Percentiles rank a stretch among this genome's conserved stretches.
Evolutionary conservation across 257 asterid genomes (phyloP).

Genomic region (Eustoma russellianum): DNA sequence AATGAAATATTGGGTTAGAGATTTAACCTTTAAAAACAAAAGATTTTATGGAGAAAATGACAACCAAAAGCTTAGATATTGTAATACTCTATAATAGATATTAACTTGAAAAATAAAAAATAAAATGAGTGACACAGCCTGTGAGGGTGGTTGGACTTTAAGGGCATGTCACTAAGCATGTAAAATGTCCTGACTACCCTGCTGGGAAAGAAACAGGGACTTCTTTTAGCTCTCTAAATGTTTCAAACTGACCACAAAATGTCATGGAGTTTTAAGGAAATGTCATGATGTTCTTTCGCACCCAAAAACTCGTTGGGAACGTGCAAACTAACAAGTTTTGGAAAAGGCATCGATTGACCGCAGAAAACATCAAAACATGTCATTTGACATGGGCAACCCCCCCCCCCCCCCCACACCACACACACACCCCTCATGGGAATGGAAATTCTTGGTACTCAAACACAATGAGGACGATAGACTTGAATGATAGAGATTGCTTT

Average conservation of each 20-base stretch:
- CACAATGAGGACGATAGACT: slow-evolving; percentile 2
- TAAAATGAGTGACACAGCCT: slow-evolving; percentile 6
- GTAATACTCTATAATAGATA: too few species aligned
- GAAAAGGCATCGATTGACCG: slow-evolving; percentile 34
- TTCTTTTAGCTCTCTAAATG: slow-evolving; percentile 25
- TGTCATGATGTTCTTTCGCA: slow-evolving; percentile 57
- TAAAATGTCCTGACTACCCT: slow-evolving; percentile 12
- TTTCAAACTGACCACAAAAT: slow-evolving; percentile 27
- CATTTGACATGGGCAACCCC: slow-evolving; percentile 11
- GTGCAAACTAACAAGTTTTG: slow-evolving; percentile 67
- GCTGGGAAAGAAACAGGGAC: slow-evolving; percentile 30
- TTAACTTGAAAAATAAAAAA: too few species aligned
- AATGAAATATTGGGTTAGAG: too few species aligned
- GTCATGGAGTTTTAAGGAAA: slow-evolving; percentile 30
- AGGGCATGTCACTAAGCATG: slow-evolving; percentile 28
- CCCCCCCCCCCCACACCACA: neutral
- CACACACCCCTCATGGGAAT: neutral
- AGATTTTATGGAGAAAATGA: too few species aligned
- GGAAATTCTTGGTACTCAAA: slow-evolving; percentile 3
- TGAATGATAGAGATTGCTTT: slow-evolving; percentile 10
- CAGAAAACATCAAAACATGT: slow-evolving; percentile 19
- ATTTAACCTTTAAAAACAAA: too few species aligned
- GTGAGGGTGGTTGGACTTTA: too few species aligned
- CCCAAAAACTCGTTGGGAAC: slow-evolving; percentile 85
- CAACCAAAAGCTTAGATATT: too few species aligned